Conservation (phyloP, 1,284 basidiomycete species). For the Fistulinella cinereoalba region DNA sequence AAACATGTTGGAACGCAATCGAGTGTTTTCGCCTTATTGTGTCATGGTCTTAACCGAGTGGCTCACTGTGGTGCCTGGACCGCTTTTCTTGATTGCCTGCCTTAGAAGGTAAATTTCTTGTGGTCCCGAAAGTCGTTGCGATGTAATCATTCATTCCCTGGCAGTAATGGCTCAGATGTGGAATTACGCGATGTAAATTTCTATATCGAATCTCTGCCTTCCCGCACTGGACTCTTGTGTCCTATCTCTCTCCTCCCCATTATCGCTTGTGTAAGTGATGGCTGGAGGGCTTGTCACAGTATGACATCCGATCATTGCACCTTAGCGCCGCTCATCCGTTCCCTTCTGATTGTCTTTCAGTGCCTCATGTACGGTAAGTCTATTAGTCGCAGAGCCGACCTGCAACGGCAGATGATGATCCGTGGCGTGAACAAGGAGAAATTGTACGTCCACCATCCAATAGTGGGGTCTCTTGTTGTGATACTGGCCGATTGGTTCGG, state of each 20-base stretch:
- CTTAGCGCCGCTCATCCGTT: slow-evolving; percentile 3
- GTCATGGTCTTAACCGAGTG: slow-evolving; percentile 17
- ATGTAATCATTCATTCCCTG: slow-evolving; percentile 29
- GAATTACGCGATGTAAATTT: slow-evolving; percentile 19
- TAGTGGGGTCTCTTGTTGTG: not conserved
- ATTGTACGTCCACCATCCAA: slow-evolving; percentile 12
- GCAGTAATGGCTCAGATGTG: slow-evolving; percentile 12
- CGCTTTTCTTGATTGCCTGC: slow-evolving; percentile 21
- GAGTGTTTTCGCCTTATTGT: slow-evolving; percentile 12
- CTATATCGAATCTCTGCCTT: too few species aligned
- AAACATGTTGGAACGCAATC: slow-evolving; percentile 27
- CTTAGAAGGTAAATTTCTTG: slow-evolving; percentile 21
- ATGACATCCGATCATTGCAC: not conserved
- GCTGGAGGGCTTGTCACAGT: slow-evolving; percentile 4
- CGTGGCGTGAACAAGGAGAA: slow-evolving; percentile 16
- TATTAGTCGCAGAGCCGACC: slow-evolving; percentile 21
- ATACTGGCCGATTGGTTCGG: slow-evolving; percentile 4
- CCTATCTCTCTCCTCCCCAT: not conserved
- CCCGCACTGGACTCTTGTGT: too few species aligned
- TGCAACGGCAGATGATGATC: slow-evolving; percentile 15
- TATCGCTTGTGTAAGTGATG: slow-evolving; percentile 7
- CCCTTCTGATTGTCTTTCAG: slow-evolving; percentile 5
- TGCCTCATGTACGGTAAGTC: slow-evolving; percentile 12
- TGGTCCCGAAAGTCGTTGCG: slow-evolving; percentile 19
- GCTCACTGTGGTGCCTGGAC: slow-evolving; percentile 19